Evolutionary conservation across 306 rosid species (phyloP), one percentile per base, ranked within the genome.

Genomic region (Cucurbita moschata): DNA sequence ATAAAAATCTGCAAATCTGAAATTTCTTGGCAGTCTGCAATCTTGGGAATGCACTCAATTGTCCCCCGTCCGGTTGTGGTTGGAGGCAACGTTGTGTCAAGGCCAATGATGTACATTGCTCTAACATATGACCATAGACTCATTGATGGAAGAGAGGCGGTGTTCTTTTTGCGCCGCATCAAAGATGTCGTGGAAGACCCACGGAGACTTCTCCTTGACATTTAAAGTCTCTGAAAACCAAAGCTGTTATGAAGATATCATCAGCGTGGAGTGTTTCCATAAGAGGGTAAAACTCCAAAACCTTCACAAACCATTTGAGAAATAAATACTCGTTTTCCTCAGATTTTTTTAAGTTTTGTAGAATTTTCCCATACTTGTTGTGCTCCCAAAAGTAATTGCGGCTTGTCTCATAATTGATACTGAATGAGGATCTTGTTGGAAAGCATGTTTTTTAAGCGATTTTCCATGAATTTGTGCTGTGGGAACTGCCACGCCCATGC

Each of bases 91-190:
- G 74, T 88, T 42, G 87, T 90, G 43, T 88, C 89, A 38, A 89
- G 97, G 79, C 90, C 95, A 62, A 80, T 87, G 92, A 90, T 88
- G 92, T 85, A 88, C 70, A 15, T 85, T 66, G 97, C 95, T 77
- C 84, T 90, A 63, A 90, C 95, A n/a, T 90, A 90, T 60, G 97
- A 90, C 74, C 95, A 87, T 52, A 81, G 97, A 79, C 81, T 88
- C 52, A 90, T 90, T 69, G 97, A 90, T 69, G 97, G 95, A 71
- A 90, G 95, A 87, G 97, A 90, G 95, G 97, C 97, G 3, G 95
- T 88, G 64, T 88, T 77, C 88, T 90, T 90, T 54, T 80, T 90
- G 82, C 86, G 90, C 65, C 90, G 92, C 71, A 85, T 90, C 83
- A 90, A 90, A 72, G 95, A 90, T 67, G 76, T 81, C 0, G 90